Evolutionary conservation across 495 filamentous ascomycete genomes (phyloP), one percentile per base, ranked within the genome.

Genomic region (Pyrenula massariospora): DNA sequence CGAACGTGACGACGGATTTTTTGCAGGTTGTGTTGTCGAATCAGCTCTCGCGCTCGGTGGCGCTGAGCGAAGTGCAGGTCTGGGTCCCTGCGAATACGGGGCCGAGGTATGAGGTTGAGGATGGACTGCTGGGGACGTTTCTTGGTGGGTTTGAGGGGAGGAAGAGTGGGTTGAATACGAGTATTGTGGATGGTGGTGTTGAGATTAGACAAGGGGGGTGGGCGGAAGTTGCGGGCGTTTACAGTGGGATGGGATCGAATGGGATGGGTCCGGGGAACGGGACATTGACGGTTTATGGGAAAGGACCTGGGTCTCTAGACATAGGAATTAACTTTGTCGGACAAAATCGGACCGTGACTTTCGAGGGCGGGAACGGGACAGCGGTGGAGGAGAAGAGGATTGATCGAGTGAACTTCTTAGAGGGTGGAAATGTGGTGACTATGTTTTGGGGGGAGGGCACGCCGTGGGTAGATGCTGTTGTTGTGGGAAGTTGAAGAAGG

Each of bases 31-130:
- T 67, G 25, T 22, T 72, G 60, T 69, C 59, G 53, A 68, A 65
- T 10, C 56, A 62, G 36, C 31, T 55, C 2, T 47, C 58, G 0
- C 50, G 61, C 21, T 68, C 52, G 23, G 69, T 72, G 10, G 69
- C 66, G 5, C 53, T 72, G 20, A 67, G 66, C 54, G 69, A 72
- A 56, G 56, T 72, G 19, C 66, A 72, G 50, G 65, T 72, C n/a
- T 72, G 68, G 69, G 62, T 58, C 12, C 65, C 62, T 42, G 31
- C 31, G 31, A 42, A 42, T 15, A 42, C 15, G 31, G 31, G 31
- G 8, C 31, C 31, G 8, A 42, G 31, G 15, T 42, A 42, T 15
- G 31, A 42, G 15, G 31, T 15, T 42, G 31, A 42, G 31, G 31
- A 42, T 42, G 31, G 31, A 8, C 15, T 42, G 31, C 15, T 42